Evolutionary conservation across 805 yeast genomes (phyloP), one percentile per base, ranked within the genome.

Genomic region (Monosporozyma yasuniensis): DNA sequence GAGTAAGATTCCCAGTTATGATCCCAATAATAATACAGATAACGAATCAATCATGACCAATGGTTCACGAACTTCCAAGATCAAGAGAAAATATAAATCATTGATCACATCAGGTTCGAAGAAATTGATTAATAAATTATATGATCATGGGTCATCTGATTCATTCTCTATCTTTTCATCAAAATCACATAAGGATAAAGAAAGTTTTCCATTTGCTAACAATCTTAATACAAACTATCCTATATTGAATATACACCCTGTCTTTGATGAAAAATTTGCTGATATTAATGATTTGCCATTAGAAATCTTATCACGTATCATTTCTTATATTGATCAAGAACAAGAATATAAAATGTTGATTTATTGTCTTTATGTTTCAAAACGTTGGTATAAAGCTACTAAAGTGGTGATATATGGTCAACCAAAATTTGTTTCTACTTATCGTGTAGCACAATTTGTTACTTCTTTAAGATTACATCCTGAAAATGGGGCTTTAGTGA

Each of bases 371-470:
- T 77, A 75, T 49, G 80, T 82, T 7, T 72, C 74, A 61, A 76
- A 70, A 50, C 59, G 66, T 34, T 74, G 84, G 55, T 75, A 81
- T 61, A 63, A 60, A 32, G 67, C 79, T 6, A 75, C 83, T 2
- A 77, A 79, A 55, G 74, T 74, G 4, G 70, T 73, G 22, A 65
- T 87, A 10, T 88, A 86, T 63, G 59, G 69, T 12, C 53, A 65
- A 7, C 80, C 90, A 3, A 52, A 58, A 12, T 76, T 88, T 55
- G 76, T 79, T 0, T 81, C 95, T 2, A 82, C 90, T 6, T 88
- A 84, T 61, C 70, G 96, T 41, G 77, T 86, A 42, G 93, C 87
- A 0, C 96, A 88, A 65, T 81, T 88, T 58, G 79, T 88, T 4
- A 74, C 89, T 1, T 74, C 81, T 4, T 64, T 88, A n/a, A 71